A percentile compares a stretch with the other conserved stretches of the same genome.
These are phyloP conservation scores for Ceratobasidium papillatum DNA, from an alignment of 1,284 basidiomycete species.

Conservation along the genomic window DNA sequence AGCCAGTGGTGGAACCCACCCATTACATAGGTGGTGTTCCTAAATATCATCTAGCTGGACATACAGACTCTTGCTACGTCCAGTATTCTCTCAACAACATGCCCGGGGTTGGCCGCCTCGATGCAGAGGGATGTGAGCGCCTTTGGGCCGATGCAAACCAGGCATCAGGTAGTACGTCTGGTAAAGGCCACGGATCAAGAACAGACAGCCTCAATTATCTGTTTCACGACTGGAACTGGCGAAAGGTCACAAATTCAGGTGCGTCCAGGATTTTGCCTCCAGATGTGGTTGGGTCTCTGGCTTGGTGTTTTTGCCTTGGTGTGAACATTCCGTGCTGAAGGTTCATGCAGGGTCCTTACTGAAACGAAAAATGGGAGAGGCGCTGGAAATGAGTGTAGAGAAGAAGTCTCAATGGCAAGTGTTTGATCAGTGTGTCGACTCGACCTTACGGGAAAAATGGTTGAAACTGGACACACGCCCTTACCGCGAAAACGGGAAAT, in stretches of 20 bases:
- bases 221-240: conserved; percentile 22
- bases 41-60: conserved; percentile 14
- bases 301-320: not conserved
- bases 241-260: not conserved
- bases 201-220: not conserved
- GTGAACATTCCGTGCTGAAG: too few relatives aligned
- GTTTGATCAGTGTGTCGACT: not conserved
- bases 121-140: conserved; percentile 10
- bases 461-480: not conserved
- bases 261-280: not conserved
- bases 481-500: not conserved
- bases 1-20: not conserved
- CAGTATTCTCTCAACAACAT: conserved; percentile 3
- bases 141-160: conserved; percentile 22
- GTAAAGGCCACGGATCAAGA: not conserved
- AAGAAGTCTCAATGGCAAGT: not conserved
- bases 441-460: not conserved
- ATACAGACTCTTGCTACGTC: not conserved
- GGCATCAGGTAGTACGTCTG: not conserved
- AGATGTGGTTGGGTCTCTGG: not conserved
- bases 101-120: not conserved
- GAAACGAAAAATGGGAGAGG: not conserved
- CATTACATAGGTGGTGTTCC: conserved; percentile 10
- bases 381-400: not conserved
- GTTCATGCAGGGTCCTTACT: not conserved